Conservation (phyloP, 1,139 yeast genomes). For the Oligophagozyma castellii region DNA sequence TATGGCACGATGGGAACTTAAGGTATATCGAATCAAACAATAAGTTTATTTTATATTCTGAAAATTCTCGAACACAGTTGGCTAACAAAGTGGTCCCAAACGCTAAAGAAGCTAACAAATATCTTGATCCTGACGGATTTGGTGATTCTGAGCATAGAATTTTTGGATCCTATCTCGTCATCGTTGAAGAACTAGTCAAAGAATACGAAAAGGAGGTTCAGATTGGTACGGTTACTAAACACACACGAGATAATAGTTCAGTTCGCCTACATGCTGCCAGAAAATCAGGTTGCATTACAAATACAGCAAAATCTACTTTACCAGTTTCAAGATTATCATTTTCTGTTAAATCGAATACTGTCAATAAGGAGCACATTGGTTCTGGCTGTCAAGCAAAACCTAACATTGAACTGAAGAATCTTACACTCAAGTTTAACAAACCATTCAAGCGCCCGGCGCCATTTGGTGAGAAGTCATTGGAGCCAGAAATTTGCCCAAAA, state of each 20-base stretch:
- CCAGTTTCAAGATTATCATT: too few species aligned
- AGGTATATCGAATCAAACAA: conserved; percentile 14
- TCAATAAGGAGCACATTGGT: too few species aligned
- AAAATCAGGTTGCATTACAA: too few species aligned
- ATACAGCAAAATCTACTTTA: too few species aligned
- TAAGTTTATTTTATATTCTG: conserved; percentile 14
- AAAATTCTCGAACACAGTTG: conserved; percentile 14
- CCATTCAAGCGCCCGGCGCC: conserved; percentile 20
- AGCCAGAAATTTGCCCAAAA: too few species aligned
- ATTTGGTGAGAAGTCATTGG: too few species aligned
- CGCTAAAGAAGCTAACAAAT: conserved; percentile 10
- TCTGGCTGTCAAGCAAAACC: too few species aligned
- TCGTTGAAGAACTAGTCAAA: conserved; percentile 10
- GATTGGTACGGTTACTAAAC: too few species aligned
- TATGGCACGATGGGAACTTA: conserved; percentile 24
- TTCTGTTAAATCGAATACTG: too few species aligned
- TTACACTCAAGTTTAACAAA: conserved; percentile 12
- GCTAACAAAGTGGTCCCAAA: conserved; percentile 17
- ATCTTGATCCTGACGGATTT: conserved; percentile 14
- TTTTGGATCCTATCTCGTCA: conserved; percentile 16
- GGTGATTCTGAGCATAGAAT: conserved; percentile 17
- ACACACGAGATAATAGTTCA: too few species aligned
- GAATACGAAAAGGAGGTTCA: conserved; percentile 12
- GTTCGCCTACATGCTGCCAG: too few species aligned
- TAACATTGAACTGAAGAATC: conserved; percentile 1